These are phyloP conservation scores for Tolypocladium nubicola DNA, from an alignment of 2,329 filamentous ascomycete species.

Conservation along the genomic window DNA sequence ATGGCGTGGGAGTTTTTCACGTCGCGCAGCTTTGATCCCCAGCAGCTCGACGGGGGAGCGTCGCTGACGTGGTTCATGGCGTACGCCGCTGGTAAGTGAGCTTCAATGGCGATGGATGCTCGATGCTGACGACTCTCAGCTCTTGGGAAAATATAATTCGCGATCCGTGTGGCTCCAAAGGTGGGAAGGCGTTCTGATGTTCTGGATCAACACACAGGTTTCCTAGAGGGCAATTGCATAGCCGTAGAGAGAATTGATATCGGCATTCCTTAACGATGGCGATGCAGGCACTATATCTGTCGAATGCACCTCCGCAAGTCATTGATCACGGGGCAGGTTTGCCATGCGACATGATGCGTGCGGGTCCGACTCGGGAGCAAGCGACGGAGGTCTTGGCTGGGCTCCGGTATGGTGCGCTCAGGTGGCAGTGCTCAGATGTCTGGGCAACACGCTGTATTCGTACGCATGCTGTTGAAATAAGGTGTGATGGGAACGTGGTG, in stretches of 20 bases:
- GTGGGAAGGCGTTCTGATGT: neutral
- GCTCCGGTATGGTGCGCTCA: neutral
- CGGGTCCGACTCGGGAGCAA: neutral
- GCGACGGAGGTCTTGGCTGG: neutral
- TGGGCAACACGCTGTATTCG: neutral
- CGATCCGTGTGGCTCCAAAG: no score
- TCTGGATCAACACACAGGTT: neutral
- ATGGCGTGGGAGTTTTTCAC: slow-evolving; percentile 68
- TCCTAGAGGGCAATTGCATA: neutral
- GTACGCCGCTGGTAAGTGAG: slow-evolving; percentile 57
- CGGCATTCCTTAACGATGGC: neutral
- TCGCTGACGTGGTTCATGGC: slow-evolving; percentile 78
- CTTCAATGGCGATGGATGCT: neutral
- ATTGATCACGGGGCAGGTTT: no score
- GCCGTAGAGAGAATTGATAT: neutral
- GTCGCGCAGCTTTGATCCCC: slow-evolving; percentile 50
- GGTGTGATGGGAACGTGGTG: neutral
- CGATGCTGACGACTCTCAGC: slow-evolving; percentile 1
- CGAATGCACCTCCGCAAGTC: no score
- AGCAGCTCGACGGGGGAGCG: slow-evolving; percentile 72
- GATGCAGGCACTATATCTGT: neutral
- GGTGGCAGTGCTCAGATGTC: neutral
- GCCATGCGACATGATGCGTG: no score
- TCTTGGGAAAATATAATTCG: neutral
- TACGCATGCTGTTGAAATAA: slow-evolving; percentile 1